Evolutionary conservation across 1,139 yeast genomes (phyloP).

Genomic region (Yamadazyma atmosphaerica): DNA sequence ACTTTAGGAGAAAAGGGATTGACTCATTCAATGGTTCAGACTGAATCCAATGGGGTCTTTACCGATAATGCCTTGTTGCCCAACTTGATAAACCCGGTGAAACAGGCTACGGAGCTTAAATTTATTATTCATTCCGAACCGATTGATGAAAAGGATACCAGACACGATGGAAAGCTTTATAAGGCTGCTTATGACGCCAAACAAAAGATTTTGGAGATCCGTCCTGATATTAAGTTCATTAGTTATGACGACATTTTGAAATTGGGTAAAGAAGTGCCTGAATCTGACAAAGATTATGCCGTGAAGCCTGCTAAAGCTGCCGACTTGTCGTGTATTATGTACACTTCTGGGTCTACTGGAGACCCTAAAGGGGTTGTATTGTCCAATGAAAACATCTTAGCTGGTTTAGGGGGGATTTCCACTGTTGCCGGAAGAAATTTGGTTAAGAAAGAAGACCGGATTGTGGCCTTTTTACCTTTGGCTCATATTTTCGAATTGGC

Average conservation of each 20-base stretch:
- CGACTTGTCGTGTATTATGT: conserved; percentile 92
- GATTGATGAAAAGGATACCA: conserved; percentile 61
- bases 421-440: conserved; percentile 56
- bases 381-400: conserved; percentile 71
- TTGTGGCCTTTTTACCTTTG: conserved; percentile 88
- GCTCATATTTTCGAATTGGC: conserved; percentile 95
- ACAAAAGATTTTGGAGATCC: conserved; percentile 55
- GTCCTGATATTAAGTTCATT: conserved; percentile 75
- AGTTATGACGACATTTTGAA: conserved; percentile 66
- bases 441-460: conserved; percentile 59
- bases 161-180: conserved; percentile 61
- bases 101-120: conserved; percentile 61
- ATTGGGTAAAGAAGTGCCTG: conserved; percentile 54
- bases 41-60: conserved; percentile 75
- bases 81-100: conserved; percentile 69
- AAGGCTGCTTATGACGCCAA: conserved; percentile 56
- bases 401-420: conserved; percentile 84
- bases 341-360: conserved; percentile 98
- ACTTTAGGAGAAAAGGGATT: conserved; percentile 92
- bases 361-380: conserved; percentile 96
- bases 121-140: conserved; percentile 70
- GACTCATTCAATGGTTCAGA: conserved; percentile 80
- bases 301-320: conserved; percentile 35
- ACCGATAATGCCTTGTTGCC: conserved; percentile 75
- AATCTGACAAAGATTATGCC: conserved; percentile 11